Evolutionary conservation across 306 rosid species (phyloP).

Genomic region (Sicyos baderoa): DNA sequence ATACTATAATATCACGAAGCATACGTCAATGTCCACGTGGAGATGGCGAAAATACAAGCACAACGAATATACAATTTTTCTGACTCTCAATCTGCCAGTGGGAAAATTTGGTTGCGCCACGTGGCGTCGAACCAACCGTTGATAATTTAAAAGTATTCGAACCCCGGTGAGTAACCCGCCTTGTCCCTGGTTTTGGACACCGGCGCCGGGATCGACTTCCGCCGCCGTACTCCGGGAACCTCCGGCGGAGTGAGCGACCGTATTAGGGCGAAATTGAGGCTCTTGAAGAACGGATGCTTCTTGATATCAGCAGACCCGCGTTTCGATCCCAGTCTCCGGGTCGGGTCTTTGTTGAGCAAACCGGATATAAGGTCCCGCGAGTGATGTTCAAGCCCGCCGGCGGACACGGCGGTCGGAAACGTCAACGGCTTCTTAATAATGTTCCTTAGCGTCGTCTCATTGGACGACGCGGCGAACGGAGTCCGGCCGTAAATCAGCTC

Average conservation of each 20-base stretch:
- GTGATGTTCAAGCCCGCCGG: slow-evolving; percentile 52
- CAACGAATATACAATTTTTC: slow-evolving; percentile 40
- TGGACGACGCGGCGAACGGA: slow-evolving; percentile 66
- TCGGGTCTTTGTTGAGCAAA: slow-evolving; percentile 62
- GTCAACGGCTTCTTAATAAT: slow-evolving; percentile 54
- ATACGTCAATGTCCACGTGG: slow-evolving; percentile 12
- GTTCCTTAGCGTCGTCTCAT: slow-evolving; percentile 56
- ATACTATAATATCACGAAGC: slow-evolving; percentile 14
- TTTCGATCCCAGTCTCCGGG: slow-evolving; percentile 63
- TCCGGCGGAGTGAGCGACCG: slow-evolving; percentile 68
- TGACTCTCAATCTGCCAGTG: slow-evolving; percentile 36
- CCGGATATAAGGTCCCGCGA: slow-evolving; percentile 57
- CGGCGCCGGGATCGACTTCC: slow-evolving; percentile 41
- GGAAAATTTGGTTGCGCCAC: slow-evolving; percentile 29
- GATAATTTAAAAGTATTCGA: slow-evolving; percentile 32
- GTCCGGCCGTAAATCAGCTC: slow-evolving; percentile 85
- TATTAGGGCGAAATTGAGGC: slow-evolving; percentile 58
- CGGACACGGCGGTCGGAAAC: slow-evolving; percentile 43
- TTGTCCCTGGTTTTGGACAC: slow-evolving; percentile 7
- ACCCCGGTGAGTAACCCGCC: slow-evolving; percentile 28
- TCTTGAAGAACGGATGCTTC: slow-evolving; percentile 60
- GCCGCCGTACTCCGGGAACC: slow-evolving; percentile 36
- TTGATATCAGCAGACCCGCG: slow-evolving; percentile 89
- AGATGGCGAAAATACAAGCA: slow-evolving; percentile 17
- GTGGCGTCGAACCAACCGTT: slow-evolving; percentile 24